These are phyloP conservation scores for Zasmidium cellare DNA, from an alignment of 2,329 filamentous ascomycete species.

Conservation along the genomic window DNA sequence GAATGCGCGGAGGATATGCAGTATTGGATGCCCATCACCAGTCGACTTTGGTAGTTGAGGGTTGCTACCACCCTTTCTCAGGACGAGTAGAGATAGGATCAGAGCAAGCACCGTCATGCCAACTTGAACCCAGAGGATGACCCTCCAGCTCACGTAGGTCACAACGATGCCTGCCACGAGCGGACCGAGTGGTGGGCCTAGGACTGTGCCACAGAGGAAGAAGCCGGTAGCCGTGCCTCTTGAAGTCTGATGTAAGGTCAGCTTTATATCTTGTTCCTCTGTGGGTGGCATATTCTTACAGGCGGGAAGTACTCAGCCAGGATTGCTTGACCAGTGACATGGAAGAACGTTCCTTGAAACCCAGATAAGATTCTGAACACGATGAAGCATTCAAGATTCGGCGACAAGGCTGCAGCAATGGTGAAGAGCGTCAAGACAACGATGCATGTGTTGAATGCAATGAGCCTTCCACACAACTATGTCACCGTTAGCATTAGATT, in stretches of 20 bases:
- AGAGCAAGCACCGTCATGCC: slow-evolving; percentile 61
- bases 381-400: slow-evolving; percentile 68
- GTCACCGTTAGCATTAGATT: not conserved
- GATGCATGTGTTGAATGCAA: slow-evolving; percentile 56
- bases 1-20: slow-evolving; percentile 61
- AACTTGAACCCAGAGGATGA: slow-evolving; percentile 73
- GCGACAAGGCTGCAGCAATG: slow-evolving; percentile 67
- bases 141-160: slow-evolving; percentile 70
- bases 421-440: slow-evolving; percentile 64
- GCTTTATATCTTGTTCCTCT: not conserved
- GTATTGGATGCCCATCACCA: slow-evolving; percentile 38
- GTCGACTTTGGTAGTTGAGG: slow-evolving; percentile 4
- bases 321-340: slow-evolving; percentile 67
- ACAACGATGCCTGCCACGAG: slow-evolving; percentile 73
- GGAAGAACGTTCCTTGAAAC: slow-evolving; percentile 72
- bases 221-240: slow-evolving; percentile 70
- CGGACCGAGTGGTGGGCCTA: slow-evolving; percentile 67
- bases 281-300: slow-evolving; percentile 44
- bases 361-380: slow-evolving; percentile 70
- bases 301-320: slow-evolving; percentile 56
- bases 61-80: slow-evolving; percentile 57
- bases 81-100: slow-evolving; percentile 61
- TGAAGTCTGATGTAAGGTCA: slow-evolving; percentile 1
- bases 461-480: slow-evolving; percentile 41
- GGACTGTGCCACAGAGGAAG: slow-evolving; percentile 65